These are phyloP conservation scores for Jackrogersella multiformis DNA, from an alignment of 495 filamentous ascomycete genomes.

Conservation along the genomic window DNA sequence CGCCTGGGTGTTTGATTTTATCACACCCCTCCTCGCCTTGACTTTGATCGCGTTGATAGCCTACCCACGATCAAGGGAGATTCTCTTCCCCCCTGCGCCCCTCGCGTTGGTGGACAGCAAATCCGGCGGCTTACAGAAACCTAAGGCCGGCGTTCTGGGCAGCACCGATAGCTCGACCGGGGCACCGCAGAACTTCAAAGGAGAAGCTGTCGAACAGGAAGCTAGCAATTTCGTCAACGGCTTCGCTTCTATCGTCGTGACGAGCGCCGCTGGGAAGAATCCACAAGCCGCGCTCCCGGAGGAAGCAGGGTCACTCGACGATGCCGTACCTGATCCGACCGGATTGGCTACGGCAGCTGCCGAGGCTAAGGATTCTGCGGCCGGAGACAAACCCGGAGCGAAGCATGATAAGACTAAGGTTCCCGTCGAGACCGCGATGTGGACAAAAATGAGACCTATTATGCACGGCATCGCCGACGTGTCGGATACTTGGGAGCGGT, in stretches of 20 bases:
- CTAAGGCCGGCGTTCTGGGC: conserved; percentile 73
- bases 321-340: conserved; percentile 68
- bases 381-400: conserved; percentile 55
- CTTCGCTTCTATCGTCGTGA: conserved; percentile 76
- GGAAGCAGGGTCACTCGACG: conserved; percentile 54
- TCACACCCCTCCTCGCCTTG: conserved; percentile 67
- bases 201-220: conserved; percentile 87
- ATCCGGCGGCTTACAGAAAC: conserved; percentile 73
- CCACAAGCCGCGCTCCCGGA: conserved; percentile 59
- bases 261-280: conserved; percentile 78
- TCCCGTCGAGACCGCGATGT: conserved; percentile 81
- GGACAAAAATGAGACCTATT: conserved; percentile 74
- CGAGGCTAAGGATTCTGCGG: conserved; percentile 65
- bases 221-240: conserved; percentile 82
- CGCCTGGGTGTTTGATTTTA: conserved; percentile 80
- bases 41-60: conserved; percentile 72
- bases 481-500: conserved; percentile 80
- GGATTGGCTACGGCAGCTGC: conserved; percentile 62
- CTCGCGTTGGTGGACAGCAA: conserved; percentile 69
- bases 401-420: conserved; percentile 84
- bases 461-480: conserved; percentile 82
- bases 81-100: conserved; percentile 80
- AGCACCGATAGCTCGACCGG: conserved; percentile 83
- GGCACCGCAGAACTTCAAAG: conserved; percentile 83
- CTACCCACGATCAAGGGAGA: conserved; percentile 67